Conservation (phyloP, 2,329 filamentous ascomycete genomes). For the Zasmidium cellare region DNA sequence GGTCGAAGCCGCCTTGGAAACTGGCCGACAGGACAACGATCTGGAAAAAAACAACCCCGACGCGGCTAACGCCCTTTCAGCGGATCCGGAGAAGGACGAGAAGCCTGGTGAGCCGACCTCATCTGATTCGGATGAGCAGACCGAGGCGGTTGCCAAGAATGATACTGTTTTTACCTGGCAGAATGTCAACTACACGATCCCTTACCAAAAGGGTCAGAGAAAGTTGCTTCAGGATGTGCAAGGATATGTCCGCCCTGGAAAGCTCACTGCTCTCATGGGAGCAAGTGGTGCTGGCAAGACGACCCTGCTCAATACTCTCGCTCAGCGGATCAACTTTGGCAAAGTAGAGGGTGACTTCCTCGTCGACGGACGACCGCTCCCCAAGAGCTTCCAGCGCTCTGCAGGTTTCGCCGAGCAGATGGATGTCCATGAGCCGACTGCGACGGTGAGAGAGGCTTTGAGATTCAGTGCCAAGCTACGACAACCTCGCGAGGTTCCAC, state of each 20-base stretch:
- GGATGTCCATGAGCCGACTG: conserved; percentile 61
- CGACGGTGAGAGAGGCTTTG: conserved; percentile 64
- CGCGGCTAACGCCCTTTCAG: not conserved
- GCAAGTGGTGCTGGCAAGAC: conserved; percentile 74
- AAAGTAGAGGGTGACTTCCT: conserved; percentile 84
- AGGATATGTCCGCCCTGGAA: conserved; percentile 54
- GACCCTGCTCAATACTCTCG: conserved; percentile 73
- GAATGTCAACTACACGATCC: conserved; percentile 49
- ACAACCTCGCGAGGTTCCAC: conserved; percentile 64
- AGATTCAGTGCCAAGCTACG: conserved; percentile 63
- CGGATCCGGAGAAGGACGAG: conserved; percentile 25
- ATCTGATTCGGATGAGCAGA: conserved; percentile 50
- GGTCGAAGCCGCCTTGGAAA: conserved; percentile 62
- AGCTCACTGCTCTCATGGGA: conserved; percentile 50
- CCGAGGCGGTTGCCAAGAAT: conserved; percentile 52
- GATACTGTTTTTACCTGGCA: conserved; percentile 57
- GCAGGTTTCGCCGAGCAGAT: conserved; percentile 37
- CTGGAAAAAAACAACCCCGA: conserved; percentile 40
- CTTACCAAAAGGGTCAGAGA: conserved; percentile 41
- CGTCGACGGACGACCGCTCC: conserved; percentile 70
- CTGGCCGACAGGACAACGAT: conserved; percentile 55
- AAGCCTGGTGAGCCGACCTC: conserved; percentile 38
- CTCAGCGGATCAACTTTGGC: conserved; percentile 69
- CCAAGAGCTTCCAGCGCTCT: conserved; percentile 83
- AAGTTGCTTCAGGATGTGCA: conserved; percentile 40